Evolutionary conservation across 176 grass and related monocot species (phyloP).

Genomic region (Musa acuminata): DNA sequence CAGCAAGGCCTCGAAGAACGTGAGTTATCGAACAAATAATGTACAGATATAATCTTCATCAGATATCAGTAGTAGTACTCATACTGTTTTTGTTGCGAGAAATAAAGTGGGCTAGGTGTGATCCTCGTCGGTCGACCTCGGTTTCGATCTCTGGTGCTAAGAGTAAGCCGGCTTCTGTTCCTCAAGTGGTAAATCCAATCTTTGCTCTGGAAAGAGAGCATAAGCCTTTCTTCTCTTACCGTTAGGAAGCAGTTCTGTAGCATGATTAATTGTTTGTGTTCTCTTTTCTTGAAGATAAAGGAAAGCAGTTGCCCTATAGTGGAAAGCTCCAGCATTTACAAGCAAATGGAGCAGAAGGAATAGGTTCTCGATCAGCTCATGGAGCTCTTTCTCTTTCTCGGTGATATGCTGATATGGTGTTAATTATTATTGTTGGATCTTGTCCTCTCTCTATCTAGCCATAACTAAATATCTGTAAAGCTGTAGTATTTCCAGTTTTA

Average conservation of each 20-base stretch:
- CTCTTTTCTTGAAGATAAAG: neutral
- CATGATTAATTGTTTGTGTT: neutral
- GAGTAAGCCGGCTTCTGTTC: neutral
- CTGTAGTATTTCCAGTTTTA: too few species aligned
- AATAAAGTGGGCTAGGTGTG: constrained; percentile 10
- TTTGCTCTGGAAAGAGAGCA: neutral
- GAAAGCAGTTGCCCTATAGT: neutral
- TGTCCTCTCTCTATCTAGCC: too few species aligned
- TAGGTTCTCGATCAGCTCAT: neutral
- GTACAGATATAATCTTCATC: neutral
- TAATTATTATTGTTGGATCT: too few species aligned
- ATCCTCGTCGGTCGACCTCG: constrained; percentile 4
- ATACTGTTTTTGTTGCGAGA: too few species aligned
- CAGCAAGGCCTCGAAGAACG: constrained; percentile 13
- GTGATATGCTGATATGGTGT: too few species aligned
- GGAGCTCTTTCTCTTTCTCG: too few species aligned
- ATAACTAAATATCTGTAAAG: too few species aligned
- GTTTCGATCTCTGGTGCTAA: neutral
- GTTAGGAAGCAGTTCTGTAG: neutral
- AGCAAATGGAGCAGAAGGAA: neutral
- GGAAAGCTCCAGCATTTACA: neutral
- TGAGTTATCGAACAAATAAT: neutral
- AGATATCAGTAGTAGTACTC: too few species aligned
- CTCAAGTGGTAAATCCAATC: constrained; percentile 18
- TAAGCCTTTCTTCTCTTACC: neutral